Base-by-base conservation (phyloP, 2,329 filamentous ascomycete genomes). In the Sporothrix luriei region DNA sequence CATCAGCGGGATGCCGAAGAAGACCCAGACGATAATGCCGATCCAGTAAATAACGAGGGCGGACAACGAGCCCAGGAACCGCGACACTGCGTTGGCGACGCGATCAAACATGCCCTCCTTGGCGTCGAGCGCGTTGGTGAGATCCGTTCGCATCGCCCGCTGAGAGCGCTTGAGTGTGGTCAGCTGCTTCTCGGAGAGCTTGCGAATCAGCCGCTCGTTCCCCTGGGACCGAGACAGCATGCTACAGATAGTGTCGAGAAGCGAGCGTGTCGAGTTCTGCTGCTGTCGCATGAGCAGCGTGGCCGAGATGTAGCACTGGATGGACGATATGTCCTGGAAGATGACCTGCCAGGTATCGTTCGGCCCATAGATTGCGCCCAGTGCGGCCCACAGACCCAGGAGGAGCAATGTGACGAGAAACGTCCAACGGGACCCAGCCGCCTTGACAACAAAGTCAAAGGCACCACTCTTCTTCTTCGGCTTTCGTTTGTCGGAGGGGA, bases 281-380 rank as follows among this genome's bases (percentile, higher is more conserved):
- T 80, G 78, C 73, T 81, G 79, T 1, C 79, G 76, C 74, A 80
- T 78, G 51, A 80, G 78, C 19, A 81, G 75, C 9, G 78, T 79
- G 33, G 78, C 78, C 11, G 77, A 79, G 51, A 79, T 73, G 69
- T 80, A 80, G 66, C 78, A 76, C 67, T 79, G 75, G 66, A 80
- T 79, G 16, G 79, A 78, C 65, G 76, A 77, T 13, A 76, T 73
- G 62, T 80, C 78, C 40, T 78, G 77, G 24, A 80, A 72, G 40
- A 79, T 71, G 54, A 79, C 78, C 43, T 79, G 76, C 79, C 79
- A 80, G 2, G 75, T 76, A 51, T 79, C 76, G 1, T 75, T 75
- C 7, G 77, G 71, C 1, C 78, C 78, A 49, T 76, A 78, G 2
- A 74, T 68, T 16, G 76, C 73, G 6, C 80, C 76, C 49, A 75